Evolutionary conservation across 495 filamentous ascomycete genomes (phyloP).

Genomic region (Trichocladium antarcticum): DNA sequence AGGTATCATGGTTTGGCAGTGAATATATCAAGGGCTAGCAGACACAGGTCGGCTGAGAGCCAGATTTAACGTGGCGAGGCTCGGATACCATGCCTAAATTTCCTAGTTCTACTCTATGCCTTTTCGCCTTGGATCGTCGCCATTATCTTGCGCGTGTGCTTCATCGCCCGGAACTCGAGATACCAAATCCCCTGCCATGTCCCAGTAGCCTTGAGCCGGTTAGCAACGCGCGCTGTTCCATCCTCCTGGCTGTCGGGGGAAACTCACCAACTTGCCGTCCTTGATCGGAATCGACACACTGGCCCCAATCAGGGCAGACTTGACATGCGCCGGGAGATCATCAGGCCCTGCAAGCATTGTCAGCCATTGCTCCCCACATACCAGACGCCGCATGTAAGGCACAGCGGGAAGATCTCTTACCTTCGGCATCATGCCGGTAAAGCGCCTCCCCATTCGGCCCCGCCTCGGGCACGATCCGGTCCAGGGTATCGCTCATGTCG

Average conservation of each 20-base stretch:
- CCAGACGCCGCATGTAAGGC: constrained; percentile 38
- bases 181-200: constrained; percentile 87
- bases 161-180: constrained; percentile 71
- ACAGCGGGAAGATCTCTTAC: too few species aligned
- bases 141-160: constrained; percentile 68
- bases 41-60: too few species aligned
- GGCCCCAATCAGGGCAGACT: constrained; percentile 77
- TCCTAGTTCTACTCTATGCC: constrained; percentile 25
- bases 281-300: constrained; percentile 81
- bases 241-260: not conserved
- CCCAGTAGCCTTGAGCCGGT: constrained; percentile 31
- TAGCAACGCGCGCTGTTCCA: not conserved
- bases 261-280: constrained; percentile 62
- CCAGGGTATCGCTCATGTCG: constrained; percentile 90
- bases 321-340: constrained; percentile 62
- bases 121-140: constrained; percentile 94
- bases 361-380: not conserved
- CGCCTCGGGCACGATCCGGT: constrained; percentile 74
- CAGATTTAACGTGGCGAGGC: too few species aligned
- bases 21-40: not conserved
- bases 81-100: not conserved
- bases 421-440: constrained; percentile 85
- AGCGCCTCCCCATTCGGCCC: constrained; percentile 50
- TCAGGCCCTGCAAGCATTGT: constrained; percentile 15
- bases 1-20: not conserved